Evolutionary conservation across 1,284 basidiomycete species (phyloP).

Genomic region (Rhodotorula sp.): DNA sequence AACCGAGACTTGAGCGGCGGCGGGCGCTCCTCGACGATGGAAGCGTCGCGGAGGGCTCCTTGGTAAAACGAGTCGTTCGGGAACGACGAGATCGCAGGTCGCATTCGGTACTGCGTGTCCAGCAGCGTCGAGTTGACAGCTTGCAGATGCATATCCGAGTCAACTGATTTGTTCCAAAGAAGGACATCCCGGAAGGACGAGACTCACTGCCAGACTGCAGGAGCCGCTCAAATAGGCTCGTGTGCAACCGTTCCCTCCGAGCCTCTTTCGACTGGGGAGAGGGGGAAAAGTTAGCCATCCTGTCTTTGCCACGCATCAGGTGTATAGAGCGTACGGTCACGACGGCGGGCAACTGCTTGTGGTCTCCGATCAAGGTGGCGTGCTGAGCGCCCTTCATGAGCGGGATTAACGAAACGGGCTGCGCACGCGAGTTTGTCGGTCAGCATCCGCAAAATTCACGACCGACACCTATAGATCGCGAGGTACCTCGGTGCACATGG

Average conservation of each 20-base stretch:
- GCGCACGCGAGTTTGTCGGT: background rate
- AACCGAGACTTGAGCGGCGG: conserved; percentile 34
- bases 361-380: conserved; percentile 86
- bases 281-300: background rate
- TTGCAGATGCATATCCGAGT: conserved; percentile 34
- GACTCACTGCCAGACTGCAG: conserved; percentile 69
- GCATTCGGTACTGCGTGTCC: conserved; percentile 91
- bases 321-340: conserved; percentile 55
- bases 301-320: background rate
- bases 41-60: conserved; percentile 46
- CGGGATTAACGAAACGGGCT: conserved; percentile 74
- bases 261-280: conserved; percentile 58
- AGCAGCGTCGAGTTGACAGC: conserved; percentile 79
- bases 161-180: background rate
- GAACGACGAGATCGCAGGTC: conserved; percentile 81
- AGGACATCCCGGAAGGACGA: conserved; percentile 6
- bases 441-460: too few species aligned
- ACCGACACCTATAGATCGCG: background rate
- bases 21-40: conserved; percentile 62
- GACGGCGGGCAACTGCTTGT: conserved; percentile 92
- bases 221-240: conserved; percentile 83
- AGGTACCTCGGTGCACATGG: conserved; percentile 78
- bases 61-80: conserved; percentile 81
- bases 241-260: conserved; percentile 65
- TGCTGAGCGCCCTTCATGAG: conserved; percentile 87